phyloP scores from a whole-genome alignment of 176 grass and related monocot genomes.

The Microstegium vimineum region DNA sequence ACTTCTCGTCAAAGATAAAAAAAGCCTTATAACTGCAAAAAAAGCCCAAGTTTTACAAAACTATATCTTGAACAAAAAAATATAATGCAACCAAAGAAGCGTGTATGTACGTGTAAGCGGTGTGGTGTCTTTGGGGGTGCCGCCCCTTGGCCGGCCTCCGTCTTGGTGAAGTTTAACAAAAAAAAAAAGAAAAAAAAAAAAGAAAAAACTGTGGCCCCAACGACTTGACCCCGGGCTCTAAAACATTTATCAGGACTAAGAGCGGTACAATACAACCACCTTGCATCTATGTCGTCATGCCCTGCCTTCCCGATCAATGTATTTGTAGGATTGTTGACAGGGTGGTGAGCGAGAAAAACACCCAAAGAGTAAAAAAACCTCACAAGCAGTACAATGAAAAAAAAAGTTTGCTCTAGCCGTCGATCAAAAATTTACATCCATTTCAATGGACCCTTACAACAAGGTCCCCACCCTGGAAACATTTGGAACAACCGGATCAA shows the following conservation, averaged over 20 bases:
- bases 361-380: neutral
- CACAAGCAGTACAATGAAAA: conserved; percentile 2
- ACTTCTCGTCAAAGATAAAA: neutral
- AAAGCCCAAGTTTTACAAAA: neutral
- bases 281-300: neutral
- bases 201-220: neutral
- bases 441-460: conserved; percentile 35
- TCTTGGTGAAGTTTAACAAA: neutral
- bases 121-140: neutral
- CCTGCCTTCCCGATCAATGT: neutral
- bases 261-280: neutral
- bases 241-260: neutral
- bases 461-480: conserved; percentile 97
- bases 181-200: too few relatives aligned
- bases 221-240: neutral
- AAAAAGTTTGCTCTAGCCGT: neutral
- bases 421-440: conserved; percentile 6
- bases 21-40: neutral
- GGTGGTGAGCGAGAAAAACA: neutral
- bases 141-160: neutral
- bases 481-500: conserved; percentile 80
- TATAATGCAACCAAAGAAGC: neutral
- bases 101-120: neutral
- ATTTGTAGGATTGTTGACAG: neutral
- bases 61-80: neutral